Evolutionary conservation across 2,329 filamentous ascomycete genomes (phyloP).

Genomic region (Dothideomycetes sp.): DNA sequence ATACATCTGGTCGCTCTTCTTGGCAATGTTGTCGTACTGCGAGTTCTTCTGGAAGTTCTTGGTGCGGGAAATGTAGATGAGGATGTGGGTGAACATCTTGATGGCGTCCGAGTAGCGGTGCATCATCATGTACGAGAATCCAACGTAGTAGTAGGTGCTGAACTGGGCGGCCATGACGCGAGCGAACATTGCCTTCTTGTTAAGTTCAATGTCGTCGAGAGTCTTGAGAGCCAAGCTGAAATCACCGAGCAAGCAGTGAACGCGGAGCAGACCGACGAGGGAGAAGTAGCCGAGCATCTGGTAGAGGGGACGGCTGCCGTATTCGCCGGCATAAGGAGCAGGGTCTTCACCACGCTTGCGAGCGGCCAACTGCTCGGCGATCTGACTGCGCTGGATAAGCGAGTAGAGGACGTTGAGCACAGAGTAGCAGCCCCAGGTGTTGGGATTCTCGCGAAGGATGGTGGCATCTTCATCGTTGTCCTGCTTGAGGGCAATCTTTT

Average conservation of each 20-base stretch:
- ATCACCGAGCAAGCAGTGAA: conserved; percentile 93
- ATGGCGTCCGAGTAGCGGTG: conserved; percentile 98
- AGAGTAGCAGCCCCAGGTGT: conserved; percentile 99
- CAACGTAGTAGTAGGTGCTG: conserved; percentile 99
- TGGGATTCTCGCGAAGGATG: conserved; percentile 89
- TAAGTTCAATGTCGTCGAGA: conserved; percentile 97
- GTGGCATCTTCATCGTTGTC: conserved; percentile 88
- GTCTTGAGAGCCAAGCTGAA: conserved; percentile 98
- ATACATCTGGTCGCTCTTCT: conserved; percentile 99
- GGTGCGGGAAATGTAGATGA: conserved; percentile 95
- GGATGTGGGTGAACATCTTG: conserved; percentile 99
- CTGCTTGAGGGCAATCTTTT: conserved; percentile 73
- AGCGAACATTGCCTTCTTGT: conserved; percentile 99
- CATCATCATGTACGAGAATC: conserved; percentile 99
- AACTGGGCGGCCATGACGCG: conserved; percentile 99
- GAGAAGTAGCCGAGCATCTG: conserved; percentile 99
- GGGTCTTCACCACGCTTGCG: conserved; percentile 93
- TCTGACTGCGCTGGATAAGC: conserved; percentile 95
- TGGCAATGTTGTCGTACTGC: conserved; percentile 96
- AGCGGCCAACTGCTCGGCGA: conserved; percentile 90
- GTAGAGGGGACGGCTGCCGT: conserved; percentile 88
- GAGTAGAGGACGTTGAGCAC: conserved; percentile 99
- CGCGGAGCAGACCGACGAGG: conserved; percentile 91
- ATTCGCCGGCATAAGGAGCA: conserved; percentile 80
- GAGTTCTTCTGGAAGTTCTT: conserved; percentile 99